These are phyloP conservation scores for Candida pseudoviswanathii DNA, from an alignment of 1,139 yeast genomes.

Conservation along the genomic window DNA sequence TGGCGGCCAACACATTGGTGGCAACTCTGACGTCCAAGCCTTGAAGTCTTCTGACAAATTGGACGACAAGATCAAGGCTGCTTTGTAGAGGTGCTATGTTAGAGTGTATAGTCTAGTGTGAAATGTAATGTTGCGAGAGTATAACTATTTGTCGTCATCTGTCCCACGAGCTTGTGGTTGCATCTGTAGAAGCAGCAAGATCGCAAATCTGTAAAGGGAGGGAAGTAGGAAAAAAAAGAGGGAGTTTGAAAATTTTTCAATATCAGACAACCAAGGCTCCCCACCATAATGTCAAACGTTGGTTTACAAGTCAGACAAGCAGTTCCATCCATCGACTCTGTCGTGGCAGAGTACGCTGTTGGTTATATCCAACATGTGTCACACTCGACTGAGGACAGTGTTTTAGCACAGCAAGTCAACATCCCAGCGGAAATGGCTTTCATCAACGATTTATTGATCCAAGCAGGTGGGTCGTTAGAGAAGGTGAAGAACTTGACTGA, in stretches of 20 bases:
- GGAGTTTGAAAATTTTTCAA: constrained; percentile 4
- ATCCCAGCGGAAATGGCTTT: constrained; percentile 67
- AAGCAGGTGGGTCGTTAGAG: constrained; percentile 78
- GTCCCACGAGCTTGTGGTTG: background rate
- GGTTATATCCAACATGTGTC: constrained; percentile 86
- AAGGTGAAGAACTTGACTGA: constrained; percentile 53
- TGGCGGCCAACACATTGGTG: constrained; percentile 90
- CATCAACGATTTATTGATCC: constrained; percentile 59
- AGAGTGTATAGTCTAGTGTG: background rate
- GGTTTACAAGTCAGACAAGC: constrained; percentile 84
- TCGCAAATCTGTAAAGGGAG: background rate
- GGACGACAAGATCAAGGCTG: constrained; percentile 42
- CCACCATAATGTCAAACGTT: constrained; percentile 47
- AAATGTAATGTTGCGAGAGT: background rate
- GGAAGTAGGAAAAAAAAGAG: background rate
- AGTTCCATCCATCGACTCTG: constrained; percentile 81
- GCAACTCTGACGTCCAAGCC: constrained; percentile 82
- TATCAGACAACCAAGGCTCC: background rate
- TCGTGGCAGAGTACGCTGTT: constrained; percentile 89
- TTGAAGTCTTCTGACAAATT: constrained; percentile 44
- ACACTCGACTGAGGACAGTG: constrained; percentile 76
- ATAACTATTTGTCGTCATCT: no score
- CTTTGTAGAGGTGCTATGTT: constrained; percentile 24
- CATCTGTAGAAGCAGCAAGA: background rate
- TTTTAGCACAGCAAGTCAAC: constrained; percentile 71